Evolutionary conservation across 2,329 filamentous ascomycete species (phyloP), one percentile per base, ranked within the genome.

Genomic region (Colletotrichum cordylinicola): DNA sequence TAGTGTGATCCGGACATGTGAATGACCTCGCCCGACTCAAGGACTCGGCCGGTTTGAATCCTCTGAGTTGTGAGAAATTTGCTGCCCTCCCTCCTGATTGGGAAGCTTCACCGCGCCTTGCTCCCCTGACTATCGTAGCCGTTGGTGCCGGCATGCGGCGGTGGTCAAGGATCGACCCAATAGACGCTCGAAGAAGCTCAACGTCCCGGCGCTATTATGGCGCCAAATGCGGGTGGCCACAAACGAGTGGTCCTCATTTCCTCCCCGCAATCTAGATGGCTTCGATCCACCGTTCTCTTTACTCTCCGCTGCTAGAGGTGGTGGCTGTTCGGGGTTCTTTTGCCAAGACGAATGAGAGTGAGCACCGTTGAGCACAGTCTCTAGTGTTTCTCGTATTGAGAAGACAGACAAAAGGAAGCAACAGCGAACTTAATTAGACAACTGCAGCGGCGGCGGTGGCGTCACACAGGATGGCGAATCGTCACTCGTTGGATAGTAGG

Each of bases 101-200:
- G 69, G 72, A 62, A 62, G 13, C 16, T 56, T 56, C 68, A 43
- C 68, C 72, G 62, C 24, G 31, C n/a, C n/a, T 35, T 35, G 55
- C 48, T 67, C 55, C 55, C 61, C 69, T 67, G 67, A 72, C 68
- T 61, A 72, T 64, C 39, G 6, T 55, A 35, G 68, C 72, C 62
- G 68, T 62, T 67, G 69, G 24, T 67, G 39, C 68, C 62, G 72
- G n/a, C n/a, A 52, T 52, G 43, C 43, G 43, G 43, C 43, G 43
- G 69, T 62, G 61, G 37, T 31, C n/a, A 52, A 33, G n/a, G 72
- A 75, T 72, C 72, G 61, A 39, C 72, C 71, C 72, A 75, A 67
- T 72, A 12, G 62, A 67, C n/a, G 33, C 72, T 72, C 69, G 31
- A 75, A 72, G 62, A 62, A 75, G 72, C 55, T 64, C 62, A 56